Base-by-base conservation (phyloP, 768 basidiomycete species). In the Boletales sp. region DNA sequence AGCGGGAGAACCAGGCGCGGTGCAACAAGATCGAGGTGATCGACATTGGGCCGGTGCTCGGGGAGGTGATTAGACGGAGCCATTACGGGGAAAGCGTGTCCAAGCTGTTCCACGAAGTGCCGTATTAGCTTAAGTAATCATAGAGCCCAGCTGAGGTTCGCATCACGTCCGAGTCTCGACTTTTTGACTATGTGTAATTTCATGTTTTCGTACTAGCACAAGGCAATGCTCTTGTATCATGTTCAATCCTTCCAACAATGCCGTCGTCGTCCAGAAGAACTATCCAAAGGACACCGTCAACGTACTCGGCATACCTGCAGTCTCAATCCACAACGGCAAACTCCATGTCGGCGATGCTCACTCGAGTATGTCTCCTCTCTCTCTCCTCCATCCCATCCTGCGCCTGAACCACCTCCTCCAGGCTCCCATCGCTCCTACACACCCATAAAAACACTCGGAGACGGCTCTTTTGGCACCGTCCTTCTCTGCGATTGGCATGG, bases 401-500 rank as follows among this genome's bases (percentile, higher is more conserved):
- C 44, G 12, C 35, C 35, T 28, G 40, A 55, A 58, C 53, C 36
- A 40, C 42, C 58, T 14, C 48, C 48, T 4, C 54, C 62, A 95
- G 93, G 77, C 61, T 93, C 90, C 15, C 83, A 82, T 50, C 86
- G 94, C 61, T 86, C 87, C 17, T 99, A 94, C 69, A 94, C 94
- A 28, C 87, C 91, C 43, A 81, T 98, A 77, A 98, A 98, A 75
- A 87, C 90, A 54, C 82, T 99, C 68, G 96, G 96, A 37, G 95
- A 97, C 68, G 96, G 96, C 48, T 97, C 95, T 7, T 98, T 99
- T 65, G 96, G 96, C 45, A 98, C 94, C 4, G 96, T 99, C 57
- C 93, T 90, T 85, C 80, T 99, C 60, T 96, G 94, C 71, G 96
- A 99, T 78, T 99, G 95, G 95, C 93, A 96, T 77, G 91, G 90